Conservation (phyloP, 371 early-diverging fungal species). For the Umbelopsis sp. region DNA sequence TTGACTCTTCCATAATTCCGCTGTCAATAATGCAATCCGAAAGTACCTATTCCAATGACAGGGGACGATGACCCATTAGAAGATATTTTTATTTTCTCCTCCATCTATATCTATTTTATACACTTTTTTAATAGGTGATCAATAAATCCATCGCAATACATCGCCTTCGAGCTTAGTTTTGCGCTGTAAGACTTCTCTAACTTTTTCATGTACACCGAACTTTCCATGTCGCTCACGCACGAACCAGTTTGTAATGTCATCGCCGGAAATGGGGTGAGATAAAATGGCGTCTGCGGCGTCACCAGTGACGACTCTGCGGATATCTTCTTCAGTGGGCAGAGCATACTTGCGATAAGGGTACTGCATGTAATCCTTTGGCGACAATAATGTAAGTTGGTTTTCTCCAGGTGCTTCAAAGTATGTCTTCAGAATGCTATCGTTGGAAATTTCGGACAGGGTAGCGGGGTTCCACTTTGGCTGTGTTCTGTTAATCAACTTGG, state of each 20-base stretch:
- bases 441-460: conserved; percentile 54
- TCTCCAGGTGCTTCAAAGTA: conserved; percentile 54
- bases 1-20: too few relatives aligned
- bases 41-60: too few relatives aligned
- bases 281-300: conserved; percentile 48
- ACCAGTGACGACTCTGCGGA: conserved; percentile 51
- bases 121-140: conserved; percentile 11
- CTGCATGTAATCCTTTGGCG: conserved; percentile 31
- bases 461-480: conserved; percentile 81
- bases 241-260: conserved; percentile 68
- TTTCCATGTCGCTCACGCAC: conserved; percentile 52
- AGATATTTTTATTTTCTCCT: conserved; percentile 9
- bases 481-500: conserved; percentile 72
- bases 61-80: too few relatives aligned
- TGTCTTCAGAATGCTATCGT: conserved; percentile 55
- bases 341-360: conserved; percentile 71
- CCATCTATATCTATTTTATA: conserved; percentile 17
- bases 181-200: conserved; percentile 60
- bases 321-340: conserved; percentile 73
- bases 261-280: conserved; percentile 41
- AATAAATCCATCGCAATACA: conserved; percentile 27
- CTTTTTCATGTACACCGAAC: conserved; percentile 68
- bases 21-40: too few relatives aligned
- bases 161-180: conserved; percentile 37
- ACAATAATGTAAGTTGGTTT: conserved; percentile 21